Evolutionary conservation across 2,329 filamentous ascomycete genomes (phyloP).

Genomic region (Ceratocystis papillata): DNA sequence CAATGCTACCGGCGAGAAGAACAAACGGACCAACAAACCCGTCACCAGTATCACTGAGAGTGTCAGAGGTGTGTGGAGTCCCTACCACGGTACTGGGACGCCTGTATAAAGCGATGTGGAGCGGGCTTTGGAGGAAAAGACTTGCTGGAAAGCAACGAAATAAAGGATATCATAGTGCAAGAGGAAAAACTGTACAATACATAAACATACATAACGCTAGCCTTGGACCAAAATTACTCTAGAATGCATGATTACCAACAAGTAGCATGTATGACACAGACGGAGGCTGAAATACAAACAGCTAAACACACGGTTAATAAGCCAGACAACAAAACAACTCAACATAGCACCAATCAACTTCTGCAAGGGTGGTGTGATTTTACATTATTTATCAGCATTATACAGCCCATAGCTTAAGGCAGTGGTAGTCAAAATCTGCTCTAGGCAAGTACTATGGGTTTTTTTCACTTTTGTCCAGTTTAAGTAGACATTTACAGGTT

Average conservation of each 20-base stretch:
- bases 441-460: neutral
- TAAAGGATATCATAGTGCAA: neutral
- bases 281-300: too few relatives aligned
- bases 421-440: neutral
- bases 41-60: conserved; percentile 54
- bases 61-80: conserved; percentile 61
- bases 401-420: conserved; percentile 22
- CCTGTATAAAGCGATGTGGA: conserved; percentile 35
- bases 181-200: conserved; percentile 20
- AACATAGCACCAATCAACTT: neutral
- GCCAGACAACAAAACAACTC: neutral
- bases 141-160: neutral
- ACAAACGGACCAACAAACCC: conserved; percentile 52
- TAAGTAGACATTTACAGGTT: conserved; percentile 35
- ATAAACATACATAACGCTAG: conserved; percentile 25
- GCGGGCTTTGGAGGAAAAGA: neutral
- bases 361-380: conserved; percentile 12
- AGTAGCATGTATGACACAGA: too few relatives aligned
- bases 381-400: conserved; percentile 25
- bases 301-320: too few relatives aligned
- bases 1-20: conserved; percentile 65
- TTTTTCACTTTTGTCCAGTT: conserved; percentile 16
- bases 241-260: too few relatives aligned
- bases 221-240: neutral
- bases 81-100: conserved; percentile 53